Percentiles rank a stretch among this genome's conserved stretches.
Evolutionary conservation across 2,329 filamentous ascomycete species (phyloP).

Genomic region (Leptodontidium sp.): DNA sequence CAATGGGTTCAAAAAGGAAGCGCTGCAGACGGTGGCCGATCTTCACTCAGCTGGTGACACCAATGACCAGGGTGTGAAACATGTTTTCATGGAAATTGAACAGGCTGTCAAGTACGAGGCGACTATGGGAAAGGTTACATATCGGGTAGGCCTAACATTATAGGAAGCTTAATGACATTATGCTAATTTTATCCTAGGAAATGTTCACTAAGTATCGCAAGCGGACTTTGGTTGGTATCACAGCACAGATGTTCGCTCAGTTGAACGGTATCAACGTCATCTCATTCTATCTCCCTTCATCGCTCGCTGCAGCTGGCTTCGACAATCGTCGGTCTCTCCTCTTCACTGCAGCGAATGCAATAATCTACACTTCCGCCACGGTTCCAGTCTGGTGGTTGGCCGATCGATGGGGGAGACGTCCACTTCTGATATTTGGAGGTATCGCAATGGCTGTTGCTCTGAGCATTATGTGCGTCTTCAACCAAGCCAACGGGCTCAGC

Average conservation of each 20-base stretch:
- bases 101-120: conserved; percentile 50
- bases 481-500: conserved; percentile 43
- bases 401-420: conserved; percentile 51
- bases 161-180: background rate
- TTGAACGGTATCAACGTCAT: conserved; percentile 54
- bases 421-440: conserved; percentile 46
- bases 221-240: conserved; percentile 52
- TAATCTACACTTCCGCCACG: conserved; percentile 52
- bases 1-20: conserved; percentile 51
- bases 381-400: conserved; percentile 51
- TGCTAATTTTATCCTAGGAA: conserved; percentile 40
- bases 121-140: conserved; percentile 47
- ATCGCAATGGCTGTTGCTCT: conserved; percentile 48
- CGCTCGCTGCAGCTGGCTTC: conserved; percentile 49
- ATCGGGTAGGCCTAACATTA: conserved; percentile 40
- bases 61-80: conserved; percentile 48
- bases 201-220: conserved; percentile 54
- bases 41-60: conserved; percentile 50
- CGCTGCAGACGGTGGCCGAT: conserved; percentile 52
- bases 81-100: conserved; percentile 50
- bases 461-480: conserved; percentile 51
- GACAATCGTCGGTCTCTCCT: conserved; percentile 45
- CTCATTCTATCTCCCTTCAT: conserved; percentile 52
- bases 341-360: conserved; percentile 51
- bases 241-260: conserved; percentile 52